Evolutionary conservation across 192 early-diverging fungal species (phyloP), one percentile per base, ranked within the genome.

Genomic region (Umbelopsis isabellina): DNA sequence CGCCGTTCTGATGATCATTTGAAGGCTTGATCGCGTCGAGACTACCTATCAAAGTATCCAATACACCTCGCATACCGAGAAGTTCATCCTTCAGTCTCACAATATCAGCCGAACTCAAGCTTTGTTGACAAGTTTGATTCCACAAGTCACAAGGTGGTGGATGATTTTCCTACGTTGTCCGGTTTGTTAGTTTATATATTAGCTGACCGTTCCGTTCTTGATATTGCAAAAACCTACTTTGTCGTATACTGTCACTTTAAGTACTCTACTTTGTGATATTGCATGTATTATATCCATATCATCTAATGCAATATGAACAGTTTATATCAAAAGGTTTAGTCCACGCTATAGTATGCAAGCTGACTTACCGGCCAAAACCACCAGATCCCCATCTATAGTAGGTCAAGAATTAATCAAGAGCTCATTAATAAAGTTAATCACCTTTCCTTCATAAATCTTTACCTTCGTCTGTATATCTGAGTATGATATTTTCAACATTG

Each of bases 221-320:
- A 23, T 48, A 64, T n/a, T 4, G n/a, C 12, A 33, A 30, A 11
- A 55, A 16, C 22, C 9, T 16, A 66, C 70, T 68, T 69, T 72
- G 67, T 80, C 82, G 51, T 74, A 76, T 12, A 85, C 78, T 3
- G 78, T 83, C 4, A 85, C 65, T 66, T 83, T 85, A 16, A 85
- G 49, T 4, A 85, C 50, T 33, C 67, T 83, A 18, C 76, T 80
- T 6, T 80, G 64, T 25, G 82, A 81, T 46, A 82, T 78, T 8
- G 84, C 84, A 48, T 81, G 77, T 10, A 73, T 76, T 47, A 85
- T 83, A 66, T 85, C 84, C 9, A 75, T 69, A 71, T 85, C 84
- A 70, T 85, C 84, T 66, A 37, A 55, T 35, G n/a, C 18, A 23
- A 52, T 35, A 21, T 22, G 33, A 18, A 23, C 13, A 33, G 9